phyloP scores from a whole-genome alignment of 208 protist genomes.

The Wallacemonas rigidus region DNA sequence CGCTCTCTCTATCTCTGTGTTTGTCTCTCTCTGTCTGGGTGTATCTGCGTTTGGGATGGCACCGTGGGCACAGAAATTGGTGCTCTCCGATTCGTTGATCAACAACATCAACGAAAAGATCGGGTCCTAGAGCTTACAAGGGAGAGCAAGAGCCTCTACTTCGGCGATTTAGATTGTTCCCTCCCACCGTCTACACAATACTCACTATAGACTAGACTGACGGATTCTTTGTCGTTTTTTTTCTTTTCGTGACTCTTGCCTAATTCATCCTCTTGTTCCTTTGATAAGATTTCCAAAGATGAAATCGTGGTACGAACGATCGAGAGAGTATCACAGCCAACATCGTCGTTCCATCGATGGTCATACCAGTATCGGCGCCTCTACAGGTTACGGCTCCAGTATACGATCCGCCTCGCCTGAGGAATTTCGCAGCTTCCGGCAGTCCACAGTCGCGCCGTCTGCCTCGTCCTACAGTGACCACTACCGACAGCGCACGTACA shows the following conservation, averaged over 20 bases:
- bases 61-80: too few species aligned
- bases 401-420: conserved; percentile 9
- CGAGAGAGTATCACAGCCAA: conserved; percentile 11
- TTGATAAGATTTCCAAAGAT: conserved; percentile 9
- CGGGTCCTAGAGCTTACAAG: too few species aligned
- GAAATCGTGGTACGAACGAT: conserved; percentile 11
- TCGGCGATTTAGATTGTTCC: neutral
- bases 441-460: conserved; percentile 6
- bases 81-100: too few species aligned
- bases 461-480: conserved; percentile 10
- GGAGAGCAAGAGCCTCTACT: neutral
- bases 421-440: conserved; percentile 3
- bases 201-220: neutral
- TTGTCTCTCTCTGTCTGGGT: too few species aligned
- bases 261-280: conserved; percentile 16
- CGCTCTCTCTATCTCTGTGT: too few species aligned
- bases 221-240: conserved; percentile 12
- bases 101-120: too few species aligned
- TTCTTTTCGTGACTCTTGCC: conserved; percentile 5
- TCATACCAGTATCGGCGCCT: neutral
- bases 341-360: neutral
- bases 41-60: too few species aligned
- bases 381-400: neutral
- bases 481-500: neutral
- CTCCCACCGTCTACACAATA: neutral